Base-by-base conservation (phyloP, 2,329 filamentous ascomycete species). In the Alternaria postmessia region DNA sequence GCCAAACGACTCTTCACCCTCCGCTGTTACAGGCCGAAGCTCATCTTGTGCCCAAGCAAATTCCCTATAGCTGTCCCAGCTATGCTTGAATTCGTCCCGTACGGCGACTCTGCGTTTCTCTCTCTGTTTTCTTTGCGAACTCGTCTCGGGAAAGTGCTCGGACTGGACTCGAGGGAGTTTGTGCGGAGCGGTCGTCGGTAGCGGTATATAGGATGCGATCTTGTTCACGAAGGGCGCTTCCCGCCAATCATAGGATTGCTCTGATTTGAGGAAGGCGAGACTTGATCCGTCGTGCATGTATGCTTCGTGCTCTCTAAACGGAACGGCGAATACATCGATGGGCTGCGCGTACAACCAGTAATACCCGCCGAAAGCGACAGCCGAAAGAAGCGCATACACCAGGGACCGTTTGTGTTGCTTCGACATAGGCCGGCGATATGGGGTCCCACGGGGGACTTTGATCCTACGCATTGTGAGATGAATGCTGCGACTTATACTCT, bases 31-130 rank as follows among this genome's bases (percentile, higher is more conserved):
- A 4, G 82, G 82, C 30, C 68, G 73, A 12, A 84, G 72, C 68
- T 84, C 82, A 62, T 84, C 82, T 51, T 79, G 72, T 62, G 78
- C 75, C 81, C 81, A 84, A 9, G 82, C 81, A 59, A 76, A 71
- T 36, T 75, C 55, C 54, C 73, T 77, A 69, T 84, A 84, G 44
- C 77, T 75, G 4, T 75, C 70, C 81, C 82, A 84, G 41, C 69
- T 78, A 32, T 78, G 75, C 53, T 76, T 63, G 57, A 84, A 83
- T 4, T 79, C 76, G 12, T 77, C 65, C 30, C 79, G 78, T 30
- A 84, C 81, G 5, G 71, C 74, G 3, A 73, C 59, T 65, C 79
- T 59, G 54, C 74, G 69, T 69, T 64, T 46, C 72, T 79, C 66
- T 62, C 77, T 61, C 57, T 64, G 36, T 42, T 60, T 51, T 65